Percentiles rank a stretch among this genome's conserved stretches.
These are phyloP conservation scores for Cytospora piceae DNA, from an alignment of 2,329 filamentous ascomycete genomes.

Conservation along the genomic window DNA sequence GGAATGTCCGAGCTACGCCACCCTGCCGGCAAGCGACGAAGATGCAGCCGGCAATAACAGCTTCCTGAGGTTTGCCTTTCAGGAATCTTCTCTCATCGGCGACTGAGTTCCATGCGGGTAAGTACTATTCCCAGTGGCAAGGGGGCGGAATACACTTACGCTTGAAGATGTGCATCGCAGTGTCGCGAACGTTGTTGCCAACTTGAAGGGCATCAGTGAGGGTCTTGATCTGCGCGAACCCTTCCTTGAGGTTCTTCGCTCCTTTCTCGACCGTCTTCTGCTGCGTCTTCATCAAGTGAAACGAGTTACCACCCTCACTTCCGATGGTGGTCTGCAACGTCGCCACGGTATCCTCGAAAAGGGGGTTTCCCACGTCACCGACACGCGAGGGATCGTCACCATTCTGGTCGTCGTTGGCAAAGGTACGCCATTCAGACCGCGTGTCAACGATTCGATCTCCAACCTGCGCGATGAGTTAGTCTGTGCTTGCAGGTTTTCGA, in stretches of 20 bases:
- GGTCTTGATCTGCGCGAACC: slow-evolving; percentile 83
- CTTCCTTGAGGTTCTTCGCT: slow-evolving; percentile 61
- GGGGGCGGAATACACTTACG: slow-evolving; percentile 35
- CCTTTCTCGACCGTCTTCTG: slow-evolving; percentile 52
- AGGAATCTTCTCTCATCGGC: slow-evolving; percentile 91
- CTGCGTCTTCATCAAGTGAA: slow-evolving; percentile 81
- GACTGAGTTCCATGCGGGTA: slow-evolving; percentile 40
- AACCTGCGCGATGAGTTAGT: slow-evolving; percentile 43
- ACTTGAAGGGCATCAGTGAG: slow-evolving; percentile 86
- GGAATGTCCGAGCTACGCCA: slow-evolving; percentile 84
- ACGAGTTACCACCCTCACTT: slow-evolving; percentile 72
- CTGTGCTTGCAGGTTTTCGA: background rate
- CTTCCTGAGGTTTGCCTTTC: slow-evolving; percentile 93
- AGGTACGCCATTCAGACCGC: slow-evolving; percentile 97
- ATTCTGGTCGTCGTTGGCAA: slow-evolving; percentile 96
- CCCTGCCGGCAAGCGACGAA: slow-evolving; percentile 96
- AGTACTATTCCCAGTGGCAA: background rate
- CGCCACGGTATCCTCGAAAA: slow-evolving; percentile 74
- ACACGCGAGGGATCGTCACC: slow-evolving; percentile 98
- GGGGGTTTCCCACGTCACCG: slow-evolving; percentile 87
- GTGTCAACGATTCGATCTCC: slow-evolving; percentile 92
- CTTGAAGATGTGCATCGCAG: slow-evolving; percentile 94
- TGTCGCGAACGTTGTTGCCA: slow-evolving; percentile 79
- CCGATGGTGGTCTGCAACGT: slow-evolving; percentile 85
- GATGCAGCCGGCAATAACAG: slow-evolving; percentile 93